Evolutionary conservation across 805 yeast species (phyloP).

Genomic region (Candida anglica): DNA sequence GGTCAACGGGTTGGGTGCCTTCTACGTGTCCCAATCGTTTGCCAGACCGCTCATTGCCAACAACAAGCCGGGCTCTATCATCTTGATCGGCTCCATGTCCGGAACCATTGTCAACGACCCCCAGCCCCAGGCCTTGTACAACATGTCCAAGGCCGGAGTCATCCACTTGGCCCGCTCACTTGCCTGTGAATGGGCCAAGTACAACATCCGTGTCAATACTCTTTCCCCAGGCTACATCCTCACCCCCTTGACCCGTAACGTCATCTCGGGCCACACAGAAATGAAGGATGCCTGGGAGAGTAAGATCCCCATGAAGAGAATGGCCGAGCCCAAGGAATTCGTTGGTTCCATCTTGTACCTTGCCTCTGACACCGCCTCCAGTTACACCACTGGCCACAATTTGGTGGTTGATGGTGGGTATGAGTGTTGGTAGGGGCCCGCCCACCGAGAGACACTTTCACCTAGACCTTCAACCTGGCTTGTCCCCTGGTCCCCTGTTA

Average conservation of each 20-base stretch:
- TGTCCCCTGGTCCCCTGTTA: no score
- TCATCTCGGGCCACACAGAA: constrained; percentile 54
- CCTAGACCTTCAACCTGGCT: no score
- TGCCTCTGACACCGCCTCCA: constrained; percentile 65
- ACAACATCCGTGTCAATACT: constrained; percentile 72
- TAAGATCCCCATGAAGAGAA: constrained; percentile 71
- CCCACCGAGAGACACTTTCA: no score
- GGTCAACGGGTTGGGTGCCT: constrained; percentile 72
- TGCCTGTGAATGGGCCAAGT: constrained; percentile 80
- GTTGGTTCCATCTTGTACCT: constrained; percentile 73
- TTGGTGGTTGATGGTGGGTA: constrained; percentile 85
- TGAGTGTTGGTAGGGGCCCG: constrained; percentile 69
- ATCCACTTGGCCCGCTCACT: constrained; percentile 72
- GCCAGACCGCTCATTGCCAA: constrained; percentile 62
- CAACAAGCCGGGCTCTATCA: constrained; percentile 56
- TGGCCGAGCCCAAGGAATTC: constrained; percentile 83
- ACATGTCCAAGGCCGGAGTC: constrained; percentile 85
- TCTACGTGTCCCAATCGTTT: constrained; percentile 69
- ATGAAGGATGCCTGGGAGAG: constrained; percentile 71
- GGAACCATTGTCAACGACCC: constrained; percentile 77
- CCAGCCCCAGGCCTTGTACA: constrained; percentile 76
- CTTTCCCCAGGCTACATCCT: constrained; percentile 78
- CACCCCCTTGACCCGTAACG: constrained; percentile 74
- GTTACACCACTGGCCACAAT: constrained; percentile 83
- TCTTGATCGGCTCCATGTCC: constrained; percentile 75